Evolutionary conservation across 371 early-diverging fungal species (phyloP), one percentile per base, ranked within the genome.

Genomic region (Nosema muscidifuracis): DNA sequence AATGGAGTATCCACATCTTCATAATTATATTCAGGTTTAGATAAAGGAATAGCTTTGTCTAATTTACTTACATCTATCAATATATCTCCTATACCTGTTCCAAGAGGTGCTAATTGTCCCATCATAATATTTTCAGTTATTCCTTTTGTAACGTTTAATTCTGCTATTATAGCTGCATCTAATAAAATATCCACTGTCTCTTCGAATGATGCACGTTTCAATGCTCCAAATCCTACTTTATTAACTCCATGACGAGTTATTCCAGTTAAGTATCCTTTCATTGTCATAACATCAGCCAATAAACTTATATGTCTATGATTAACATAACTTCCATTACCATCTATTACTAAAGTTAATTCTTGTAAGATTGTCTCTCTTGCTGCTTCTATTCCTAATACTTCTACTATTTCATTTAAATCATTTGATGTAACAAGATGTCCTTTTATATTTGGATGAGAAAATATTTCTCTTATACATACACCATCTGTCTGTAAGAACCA

Each of bases 161-260:
- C 94, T 70, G 94, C 95, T 40, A 86, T 86, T 33, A 90, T 88
- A 1, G 95, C 96, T 7, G 97, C 95, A 58, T 97, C 95, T 85
- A 96, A 86, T 69, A 99, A 85, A 84, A 97, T 90, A 84, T 99
- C 97, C 0, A 95, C 97, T 0, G 99, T 97, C 84, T 99, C 97
- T 84, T 99, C 97, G 75, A 99, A 99, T 4, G 97, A 93, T 80
- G 92, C 91, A 51, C 97, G 87, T 87, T 93, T 94, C 62, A 97
- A 85, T 13, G 93, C 95, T 65, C 95, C 92, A 1, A 92, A 89
- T 74, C 93, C 93, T 20, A 50, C 51, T 67, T 95, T 88, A 82
- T 97, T 97, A 80, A 95, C 95, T 78, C 97, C 97, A 80, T 97
- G 97, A 66, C 97, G 89, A 16, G 97, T 95, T 73, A 99, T 96